Conservation (phyloP, 106 monocot species). For the Alisma plantagoaquatica region DNA sequence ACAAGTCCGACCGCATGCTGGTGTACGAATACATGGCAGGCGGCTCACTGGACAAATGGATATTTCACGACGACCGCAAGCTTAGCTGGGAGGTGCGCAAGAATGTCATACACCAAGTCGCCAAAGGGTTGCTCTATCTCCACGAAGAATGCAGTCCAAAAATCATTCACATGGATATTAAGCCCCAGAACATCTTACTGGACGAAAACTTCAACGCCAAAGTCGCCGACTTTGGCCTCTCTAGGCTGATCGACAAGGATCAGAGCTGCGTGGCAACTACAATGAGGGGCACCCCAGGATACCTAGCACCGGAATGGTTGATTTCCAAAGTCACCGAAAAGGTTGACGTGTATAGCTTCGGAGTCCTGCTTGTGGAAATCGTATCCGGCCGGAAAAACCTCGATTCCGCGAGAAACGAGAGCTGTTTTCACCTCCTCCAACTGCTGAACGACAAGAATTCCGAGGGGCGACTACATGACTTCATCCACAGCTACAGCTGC, state of each 20-base stretch:
- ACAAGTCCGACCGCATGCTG: conserved; percentile 11
- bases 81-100: not conserved
- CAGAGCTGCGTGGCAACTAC: not conserved
- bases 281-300: no score
- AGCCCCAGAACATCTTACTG: no score
- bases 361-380: not conserved
- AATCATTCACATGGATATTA: not conserved
- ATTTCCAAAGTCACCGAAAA: not conserved
- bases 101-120: not conserved
- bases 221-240: no score
- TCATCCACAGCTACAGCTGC: not conserved
- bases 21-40: conserved; percentile 15
- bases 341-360: no score
- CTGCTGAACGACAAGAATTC: conserved; percentile 5
- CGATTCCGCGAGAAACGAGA: not conserved
- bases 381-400: not conserved
- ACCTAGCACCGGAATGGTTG: no score
- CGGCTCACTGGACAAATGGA: conserved; percentile 1
- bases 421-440: not conserved
- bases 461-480: not conserved
- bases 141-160: not conserved
- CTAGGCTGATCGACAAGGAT: conserved; percentile 1
- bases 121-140: not conserved
- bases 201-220: no score
- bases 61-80: not conserved